Conservation (phyloP, 495 filamentous ascomycete genomes). For the Ramalina intermedia region DNA sequence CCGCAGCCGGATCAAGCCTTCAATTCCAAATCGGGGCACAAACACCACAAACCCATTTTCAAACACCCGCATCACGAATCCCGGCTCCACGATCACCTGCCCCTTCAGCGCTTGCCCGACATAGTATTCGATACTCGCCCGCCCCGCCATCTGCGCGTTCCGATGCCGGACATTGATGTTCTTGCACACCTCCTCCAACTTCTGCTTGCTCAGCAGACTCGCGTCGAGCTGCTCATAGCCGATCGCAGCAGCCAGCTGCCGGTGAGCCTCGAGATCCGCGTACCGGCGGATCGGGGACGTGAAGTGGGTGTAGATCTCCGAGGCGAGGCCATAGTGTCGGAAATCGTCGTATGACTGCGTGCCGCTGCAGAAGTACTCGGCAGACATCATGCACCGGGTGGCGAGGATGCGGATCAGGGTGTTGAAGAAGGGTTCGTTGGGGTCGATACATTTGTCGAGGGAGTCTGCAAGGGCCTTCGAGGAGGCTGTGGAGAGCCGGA, state of each 20-base stretch:
- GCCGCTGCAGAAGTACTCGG: conserved; percentile 93
- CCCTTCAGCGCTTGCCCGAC: conserved; percentile 91
- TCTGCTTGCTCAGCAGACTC: conserved; percentile 54
- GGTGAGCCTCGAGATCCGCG: conserved; percentile 83
- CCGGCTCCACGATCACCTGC: conserved; percentile 68
- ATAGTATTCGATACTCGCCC: conserved; percentile 90
- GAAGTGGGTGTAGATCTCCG: conserved; percentile 97
- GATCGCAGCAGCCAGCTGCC: conserved; percentile 90
- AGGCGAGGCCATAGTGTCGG: conserved; percentile 89
- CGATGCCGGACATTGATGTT: conserved; percentile 97
- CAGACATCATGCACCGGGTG: conserved; percentile 97
- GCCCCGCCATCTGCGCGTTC: conserved; percentile 88
- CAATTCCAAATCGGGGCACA: conserved; percentile 88
- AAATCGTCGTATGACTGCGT: conserved; percentile 87
- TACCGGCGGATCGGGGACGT: conserved; percentile 94
- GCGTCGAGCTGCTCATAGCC: conserved; percentile 73
- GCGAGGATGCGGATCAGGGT: conserved; percentile 93
- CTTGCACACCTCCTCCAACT: conserved; percentile 84
- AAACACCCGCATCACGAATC: conserved; percentile 92
- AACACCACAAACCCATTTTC: conserved; percentile 94
- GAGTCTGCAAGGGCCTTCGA: conserved; percentile 85
- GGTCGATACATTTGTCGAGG: conserved; percentile 69
- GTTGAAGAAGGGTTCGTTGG: conserved; percentile 91
- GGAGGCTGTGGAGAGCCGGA: conserved; percentile 67
- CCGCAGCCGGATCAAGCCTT: conserved; percentile 70